Percentiles rank a stretch among this genome's conserved stretches.
phyloP scores from a whole-genome alignment of 129 eudicot species.

The Dittrichia graveolens region DNA sequence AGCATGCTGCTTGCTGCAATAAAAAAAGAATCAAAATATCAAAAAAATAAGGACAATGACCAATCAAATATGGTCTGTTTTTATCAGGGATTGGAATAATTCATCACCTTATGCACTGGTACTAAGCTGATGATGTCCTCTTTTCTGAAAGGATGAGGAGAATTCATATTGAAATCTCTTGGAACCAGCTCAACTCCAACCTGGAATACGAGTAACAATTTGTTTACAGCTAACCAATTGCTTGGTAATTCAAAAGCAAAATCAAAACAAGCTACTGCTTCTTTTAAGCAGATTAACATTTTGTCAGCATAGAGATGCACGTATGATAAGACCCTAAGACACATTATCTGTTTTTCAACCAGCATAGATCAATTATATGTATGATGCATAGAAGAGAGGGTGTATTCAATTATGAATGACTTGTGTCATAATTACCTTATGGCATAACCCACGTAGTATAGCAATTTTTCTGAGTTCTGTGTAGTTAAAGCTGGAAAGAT shows the following conservation, averaged over 20 bases:
- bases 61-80: conserved; percentile 6
- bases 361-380: conserved; percentile 6
- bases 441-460: conserved; percentile 94
- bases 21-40: conserved; percentile 21
- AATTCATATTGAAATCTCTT: conserved; percentile 92
- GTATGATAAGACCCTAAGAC: not conserved
- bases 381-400: not conserved
- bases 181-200: conserved; percentile 98
- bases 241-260: not conserved
- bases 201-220: conserved; percentile 37
- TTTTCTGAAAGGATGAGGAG: conserved; percentile 76
- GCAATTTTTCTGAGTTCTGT: conserved; percentile 91
- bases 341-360: not conserved
- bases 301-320: not conserved
- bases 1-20: conserved; percentile 99
- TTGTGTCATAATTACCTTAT: conserved; percentile 59
- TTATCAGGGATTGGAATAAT: not conserved
- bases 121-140: conserved; percentile 88
- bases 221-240: conserved; percentile 6
- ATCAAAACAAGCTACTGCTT: not conserved
- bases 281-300: conserved; percentile 16
- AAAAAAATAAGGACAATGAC: conserved; percentile 15
- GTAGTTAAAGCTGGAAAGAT: conserved; percentile 71
- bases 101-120: conserved; percentile 94
- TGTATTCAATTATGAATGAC: not conserved